Conservation (phyloP, 768 basidiomycete species). For the Porphyrellus cyaneotinctus region DNA sequence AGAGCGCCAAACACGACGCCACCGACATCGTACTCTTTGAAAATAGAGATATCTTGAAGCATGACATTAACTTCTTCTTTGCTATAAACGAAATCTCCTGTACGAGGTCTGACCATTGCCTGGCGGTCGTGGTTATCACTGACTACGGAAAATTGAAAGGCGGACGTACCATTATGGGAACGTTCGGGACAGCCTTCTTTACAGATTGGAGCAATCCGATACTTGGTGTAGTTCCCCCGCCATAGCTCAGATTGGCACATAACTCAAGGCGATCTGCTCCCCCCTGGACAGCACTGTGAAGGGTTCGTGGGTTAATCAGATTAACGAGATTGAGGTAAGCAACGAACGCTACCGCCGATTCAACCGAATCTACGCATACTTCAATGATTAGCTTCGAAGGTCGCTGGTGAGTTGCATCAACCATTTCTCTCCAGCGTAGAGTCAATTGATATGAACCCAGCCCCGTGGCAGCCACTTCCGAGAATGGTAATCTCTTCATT, state of each 20-base stretch:
- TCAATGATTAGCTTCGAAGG: conserved; percentile 36
- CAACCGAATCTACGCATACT: conserved; percentile 75
- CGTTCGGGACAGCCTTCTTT: conserved; percentile 41
- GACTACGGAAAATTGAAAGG: neutral
- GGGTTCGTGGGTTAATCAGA: conserved; percentile 4
- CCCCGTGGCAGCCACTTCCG: no score
- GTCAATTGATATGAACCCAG: no score
- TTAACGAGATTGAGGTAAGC: neutral
- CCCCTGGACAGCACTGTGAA: conserved; percentile 59
- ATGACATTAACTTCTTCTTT: conserved; percentile 65
- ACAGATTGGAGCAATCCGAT: conserved; percentile 67
- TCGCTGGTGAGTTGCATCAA: neutral
- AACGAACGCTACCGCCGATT: conserved; percentile 65
- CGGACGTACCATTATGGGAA: conserved; percentile 69
- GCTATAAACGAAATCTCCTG: conserved; percentile 76
- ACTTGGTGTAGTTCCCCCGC: conserved; percentile 81
- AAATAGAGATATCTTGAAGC: conserved; percentile 63
- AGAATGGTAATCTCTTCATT: neutral
- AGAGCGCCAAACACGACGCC: conserved; percentile 70
- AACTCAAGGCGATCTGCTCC: conserved; percentile 78
- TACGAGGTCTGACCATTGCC: conserved; percentile 79
- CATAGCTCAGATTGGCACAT: conserved; percentile 63
- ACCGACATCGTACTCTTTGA: conserved; percentile 53
- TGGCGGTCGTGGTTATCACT: conserved; percentile 25
- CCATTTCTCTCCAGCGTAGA: conserved; percentile 4